Conservation (phyloP, 139 green algal species). For the Picocystis salinarum region DNA sequence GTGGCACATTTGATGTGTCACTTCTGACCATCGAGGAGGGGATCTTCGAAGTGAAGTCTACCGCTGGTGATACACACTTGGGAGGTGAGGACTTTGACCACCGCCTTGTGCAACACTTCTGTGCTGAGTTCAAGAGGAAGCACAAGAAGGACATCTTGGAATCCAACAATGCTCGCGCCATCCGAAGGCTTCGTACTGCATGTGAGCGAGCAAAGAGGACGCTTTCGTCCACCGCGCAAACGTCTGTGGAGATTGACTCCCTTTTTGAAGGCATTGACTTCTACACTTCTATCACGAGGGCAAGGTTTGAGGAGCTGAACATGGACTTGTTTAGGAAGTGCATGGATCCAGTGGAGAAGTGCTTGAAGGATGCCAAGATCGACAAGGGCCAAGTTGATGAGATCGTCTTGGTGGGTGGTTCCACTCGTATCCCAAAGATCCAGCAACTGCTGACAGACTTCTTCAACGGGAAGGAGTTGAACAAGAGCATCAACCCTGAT, state of each 20-base stretch:
- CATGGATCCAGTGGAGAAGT: conserved; percentile 98
- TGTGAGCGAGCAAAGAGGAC: conserved; percentile 88
- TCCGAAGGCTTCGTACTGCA: conserved; percentile 63
- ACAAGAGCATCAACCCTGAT: conserved; percentile 98
- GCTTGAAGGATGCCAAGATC: conserved; percentile 70
- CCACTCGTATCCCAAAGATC: conserved; percentile 95
- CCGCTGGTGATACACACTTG: conserved; percentile 91
- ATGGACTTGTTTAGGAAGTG: conserved; percentile 99
- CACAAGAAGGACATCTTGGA: conserved; percentile 88
- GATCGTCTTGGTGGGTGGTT: conserved; percentile 84
- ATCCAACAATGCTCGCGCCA: conserved; percentile 45
- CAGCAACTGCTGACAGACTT: conserved; percentile 93
- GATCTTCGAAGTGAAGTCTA: conserved; percentile 97
- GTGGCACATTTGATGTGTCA: conserved; percentile 96
- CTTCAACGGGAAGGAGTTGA: conserved; percentile 99
- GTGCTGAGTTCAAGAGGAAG: conserved; percentile 95
- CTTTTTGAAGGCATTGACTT: conserved; percentile 97
- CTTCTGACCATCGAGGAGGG: conserved; percentile 95
- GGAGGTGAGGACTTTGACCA: conserved; percentile 97
- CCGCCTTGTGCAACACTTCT: conserved; percentile 78
- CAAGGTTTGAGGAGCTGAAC: conserved; percentile 93
- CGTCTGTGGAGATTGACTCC: conserved; percentile 91
- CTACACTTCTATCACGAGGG: conserved; percentile 83
- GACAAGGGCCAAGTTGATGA: conserved; percentile 75
- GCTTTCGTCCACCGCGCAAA: conserved; percentile 63